A percentile compares a stretch with the other conserved stretches of the same genome.
Conservation (phyloP, 2,329 filamentous ascomycete species). For the Elsinoe australis region DNA sequence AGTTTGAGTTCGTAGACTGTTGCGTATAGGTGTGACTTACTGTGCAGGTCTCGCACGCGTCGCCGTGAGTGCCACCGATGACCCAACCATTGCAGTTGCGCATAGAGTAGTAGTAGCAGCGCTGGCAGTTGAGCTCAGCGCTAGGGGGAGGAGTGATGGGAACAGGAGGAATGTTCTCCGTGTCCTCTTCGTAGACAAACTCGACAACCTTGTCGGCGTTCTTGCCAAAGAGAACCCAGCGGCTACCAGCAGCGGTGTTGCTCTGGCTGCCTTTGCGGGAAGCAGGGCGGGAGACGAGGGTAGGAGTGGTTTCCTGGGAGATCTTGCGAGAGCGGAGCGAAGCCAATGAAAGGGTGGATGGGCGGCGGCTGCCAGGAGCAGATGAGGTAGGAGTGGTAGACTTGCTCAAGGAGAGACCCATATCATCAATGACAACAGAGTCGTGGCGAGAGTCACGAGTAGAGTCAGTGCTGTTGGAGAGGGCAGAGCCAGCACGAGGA, state of each 20-base stretch:
- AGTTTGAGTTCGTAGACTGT: not conserved
- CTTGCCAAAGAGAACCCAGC: conserved; percentile 20
- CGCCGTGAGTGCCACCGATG: conserved; percentile 28
- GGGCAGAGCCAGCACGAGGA: conserved; percentile 12
- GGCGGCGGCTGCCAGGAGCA: conserved; percentile 19
- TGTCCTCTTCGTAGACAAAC: conserved; percentile 15
- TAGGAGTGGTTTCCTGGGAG: conserved; percentile 16
- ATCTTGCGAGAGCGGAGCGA: conserved; percentile 19
- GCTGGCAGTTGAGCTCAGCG: conserved; percentile 29
- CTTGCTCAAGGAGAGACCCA: conserved; percentile 18
- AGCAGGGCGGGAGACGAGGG: conserved; percentile 16
- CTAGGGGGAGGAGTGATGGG: conserved; percentile 19
- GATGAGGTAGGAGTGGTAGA: conserved; percentile 13
- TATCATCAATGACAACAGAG: conserved; percentile 20
- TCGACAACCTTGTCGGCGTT: conserved; percentile 12
- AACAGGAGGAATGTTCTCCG: conserved; percentile 21
- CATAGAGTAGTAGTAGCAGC: conserved; percentile 33
- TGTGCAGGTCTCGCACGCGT: conserved; percentile 29
- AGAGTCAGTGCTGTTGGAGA: conserved; percentile 14
- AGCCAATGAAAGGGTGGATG: conserved; percentile 19
- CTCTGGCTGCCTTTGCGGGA: conserved; percentile 20
- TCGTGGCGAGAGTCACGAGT: conserved; percentile 17
- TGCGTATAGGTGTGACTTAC: conserved; percentile 14
- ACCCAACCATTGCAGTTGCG: conserved; percentile 33
- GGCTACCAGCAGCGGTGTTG: conserved; percentile 16